Percentiles rank a stretch among this genome's conserved stretches.
These are phyloP conservation scores for Trichoderma brevicompactum DNA, from an alignment of 2,329 filamentous ascomycete species.

Conservation along the genomic window DNA sequence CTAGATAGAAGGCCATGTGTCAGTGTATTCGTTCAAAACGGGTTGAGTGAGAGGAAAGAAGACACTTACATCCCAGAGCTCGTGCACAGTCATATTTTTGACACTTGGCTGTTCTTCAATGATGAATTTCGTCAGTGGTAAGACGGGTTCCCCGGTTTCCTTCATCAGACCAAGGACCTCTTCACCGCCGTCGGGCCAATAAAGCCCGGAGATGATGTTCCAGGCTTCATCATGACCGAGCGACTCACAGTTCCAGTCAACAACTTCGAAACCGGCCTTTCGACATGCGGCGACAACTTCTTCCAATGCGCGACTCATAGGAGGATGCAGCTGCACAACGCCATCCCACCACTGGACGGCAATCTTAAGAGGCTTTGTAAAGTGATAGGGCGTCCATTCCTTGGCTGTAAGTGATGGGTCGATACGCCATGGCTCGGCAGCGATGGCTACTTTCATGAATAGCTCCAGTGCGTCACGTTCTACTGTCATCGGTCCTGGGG, in stretches of 20 bases:
- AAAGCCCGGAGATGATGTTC: constrained; percentile 26
- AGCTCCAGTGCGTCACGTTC: constrained; percentile 44
- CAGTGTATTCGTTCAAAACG: neutral
- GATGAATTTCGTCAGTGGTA: constrained; percentile 20
- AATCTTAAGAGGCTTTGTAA: constrained; percentile 57
- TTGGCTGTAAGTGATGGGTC: constrained; percentile 42
- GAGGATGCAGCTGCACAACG: constrained; percentile 63
- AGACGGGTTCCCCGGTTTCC: constrained; percentile 41
- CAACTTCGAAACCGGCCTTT: constrained; percentile 55
- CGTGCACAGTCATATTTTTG: constrained; percentile 16
- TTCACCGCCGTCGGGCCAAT: constrained; percentile 21
- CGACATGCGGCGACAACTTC: constrained; percentile 57
- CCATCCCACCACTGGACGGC: constrained; percentile 63
- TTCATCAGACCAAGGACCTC: constrained; percentile 35
- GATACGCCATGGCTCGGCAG: constrained; percentile 41
- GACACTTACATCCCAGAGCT: constrained; percentile 20
- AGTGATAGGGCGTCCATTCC: constrained; percentile 43
- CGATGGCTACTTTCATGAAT: constrained; percentile 42
- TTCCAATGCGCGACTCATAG: constrained; percentile 59
- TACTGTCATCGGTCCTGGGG: constrained; percentile 42
- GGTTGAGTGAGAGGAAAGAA: too few species aligned
- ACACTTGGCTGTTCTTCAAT: constrained; percentile 22
- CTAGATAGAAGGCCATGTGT: neutral
- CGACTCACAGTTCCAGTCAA: constrained; percentile 57
- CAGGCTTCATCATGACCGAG: constrained; percentile 55